Percentiles rank a stretch among this genome's conserved stretches.
phyloP scores from a whole-genome alignment of 139 green algal genomes.

The Diplosphaera chodatii region DNA sequence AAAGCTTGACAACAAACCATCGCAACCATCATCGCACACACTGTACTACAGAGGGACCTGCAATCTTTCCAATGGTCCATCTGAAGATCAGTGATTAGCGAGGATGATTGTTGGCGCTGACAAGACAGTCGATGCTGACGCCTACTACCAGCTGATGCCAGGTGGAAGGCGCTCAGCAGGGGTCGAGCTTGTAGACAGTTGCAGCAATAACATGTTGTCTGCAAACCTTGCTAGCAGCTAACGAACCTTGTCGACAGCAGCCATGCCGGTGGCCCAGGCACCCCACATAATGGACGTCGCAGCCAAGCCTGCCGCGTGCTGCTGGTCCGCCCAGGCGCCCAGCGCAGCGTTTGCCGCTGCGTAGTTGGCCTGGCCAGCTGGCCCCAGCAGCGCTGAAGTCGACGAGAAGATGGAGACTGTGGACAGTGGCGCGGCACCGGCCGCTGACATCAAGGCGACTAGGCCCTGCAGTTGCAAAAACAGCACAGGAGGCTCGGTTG shows the following conservation, averaged over 20 bases:
- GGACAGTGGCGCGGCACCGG: background rate
- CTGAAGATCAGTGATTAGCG: too few relatives aligned
- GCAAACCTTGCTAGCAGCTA: background rate
- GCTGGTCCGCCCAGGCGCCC: slow-evolving; percentile 21
- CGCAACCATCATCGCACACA: too few relatives aligned
- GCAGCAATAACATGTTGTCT: too few relatives aligned
- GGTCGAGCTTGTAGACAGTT: too few relatives aligned
- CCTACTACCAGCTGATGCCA: too few relatives aligned
- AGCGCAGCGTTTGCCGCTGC: slow-evolving; percentile 66
- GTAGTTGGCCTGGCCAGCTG: slow-evolving; percentile 76
- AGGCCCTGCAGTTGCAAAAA: background rate
- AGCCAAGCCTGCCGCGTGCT: slow-evolving; percentile 17
- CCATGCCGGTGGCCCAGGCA: slow-evolving; percentile 46
- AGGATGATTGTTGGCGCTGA: too few relatives aligned
- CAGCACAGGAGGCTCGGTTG: too few relatives aligned
- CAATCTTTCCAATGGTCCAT: too few relatives aligned
- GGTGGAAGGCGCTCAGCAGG: too few relatives aligned
- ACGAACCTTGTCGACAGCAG: slow-evolving; percentile 31
- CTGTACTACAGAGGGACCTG: too few relatives aligned
- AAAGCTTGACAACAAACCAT: too few relatives aligned
- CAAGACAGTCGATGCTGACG: too few relatives aligned
- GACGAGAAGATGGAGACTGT: slow-evolving; percentile 58
- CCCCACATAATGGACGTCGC: slow-evolving; percentile 56
- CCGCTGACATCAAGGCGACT: slow-evolving; percentile 6
- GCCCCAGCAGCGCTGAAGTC: slow-evolving; percentile 68